Evolutionary conservation across 768 basidiomycete species (phyloP).

Genomic region (Leccinum longicurvipes): DNA sequence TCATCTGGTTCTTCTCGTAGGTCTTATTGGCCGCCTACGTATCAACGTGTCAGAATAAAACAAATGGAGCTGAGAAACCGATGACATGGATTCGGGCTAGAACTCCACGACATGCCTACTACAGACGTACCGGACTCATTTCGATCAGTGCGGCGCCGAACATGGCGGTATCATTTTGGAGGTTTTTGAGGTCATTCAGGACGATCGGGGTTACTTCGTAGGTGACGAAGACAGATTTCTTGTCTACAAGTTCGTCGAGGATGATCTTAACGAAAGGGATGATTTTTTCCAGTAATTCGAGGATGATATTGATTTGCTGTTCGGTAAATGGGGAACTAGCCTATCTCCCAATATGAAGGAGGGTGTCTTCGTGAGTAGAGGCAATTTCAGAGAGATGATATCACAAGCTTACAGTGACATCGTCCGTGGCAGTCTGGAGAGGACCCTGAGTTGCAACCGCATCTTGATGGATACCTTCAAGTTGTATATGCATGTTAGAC

Average conservation of each 20-base stretch:
- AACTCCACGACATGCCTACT: background rate
- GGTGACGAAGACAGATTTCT: background rate
- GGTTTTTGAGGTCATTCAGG: background rate
- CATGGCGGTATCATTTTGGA: background rate
- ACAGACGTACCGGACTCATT: slow-evolving; percentile 4
- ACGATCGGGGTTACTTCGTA: fast-evolving
- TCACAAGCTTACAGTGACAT: background rate
- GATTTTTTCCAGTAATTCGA: fast-evolving
- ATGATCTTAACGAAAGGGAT: background rate
- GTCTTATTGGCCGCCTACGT: background rate
- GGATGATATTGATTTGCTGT: background rate
- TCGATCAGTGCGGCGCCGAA: background rate
- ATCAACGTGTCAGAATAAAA: background rate
- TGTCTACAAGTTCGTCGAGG: background rate
- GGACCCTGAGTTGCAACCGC: fast-evolving
- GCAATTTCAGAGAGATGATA: background rate
- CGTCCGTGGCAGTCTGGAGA: background rate
- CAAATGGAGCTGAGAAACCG: background rate
- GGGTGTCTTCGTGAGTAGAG: background rate
- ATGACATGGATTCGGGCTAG: background rate
- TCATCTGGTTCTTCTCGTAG: background rate
- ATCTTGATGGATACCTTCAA: background rate
- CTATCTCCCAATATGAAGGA: background rate
- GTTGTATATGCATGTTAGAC: background rate
- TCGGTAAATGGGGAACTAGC: background rate